Percentiles rank a stretch among this genome's conserved stretches.
These are phyloP conservation scores for Xylaria sp. DNA, from an alignment of 2,329 filamentous ascomycete genomes.

Conservation along the genomic window DNA sequence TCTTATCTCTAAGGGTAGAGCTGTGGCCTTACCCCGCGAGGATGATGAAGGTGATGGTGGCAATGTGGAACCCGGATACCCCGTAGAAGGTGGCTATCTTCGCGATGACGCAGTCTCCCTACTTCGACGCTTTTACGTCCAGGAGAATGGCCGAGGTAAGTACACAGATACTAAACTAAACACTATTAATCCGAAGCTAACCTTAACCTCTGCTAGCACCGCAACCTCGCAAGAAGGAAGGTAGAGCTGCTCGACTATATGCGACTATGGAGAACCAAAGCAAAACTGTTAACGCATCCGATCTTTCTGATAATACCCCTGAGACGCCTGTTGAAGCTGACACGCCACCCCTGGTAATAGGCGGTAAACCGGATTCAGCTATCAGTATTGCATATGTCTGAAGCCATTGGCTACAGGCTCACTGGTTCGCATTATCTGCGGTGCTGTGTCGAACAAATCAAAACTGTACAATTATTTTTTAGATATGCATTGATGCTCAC, in stretches of 20 bases:
- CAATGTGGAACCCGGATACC: constrained; percentile 80
- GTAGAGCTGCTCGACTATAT: constrained; percentile 49
- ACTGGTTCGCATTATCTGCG: neutral
- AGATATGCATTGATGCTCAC: constrained; percentile 36
- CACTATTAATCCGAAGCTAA: constrained; percentile 32
- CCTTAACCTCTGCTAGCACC: constrained; percentile 42
- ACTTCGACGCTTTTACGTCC: constrained; percentile 93
- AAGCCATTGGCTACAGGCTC: neutral
- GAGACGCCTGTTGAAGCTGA: constrained; percentile 43
- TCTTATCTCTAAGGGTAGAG: constrained; percentile 53
- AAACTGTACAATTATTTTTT: constrained; percentile 36
- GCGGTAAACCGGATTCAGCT: constrained; percentile 23
- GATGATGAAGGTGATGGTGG: constrained; percentile 64
- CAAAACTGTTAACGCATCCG: constrained; percentile 42
- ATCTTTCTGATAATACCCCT: constrained; percentile 44
- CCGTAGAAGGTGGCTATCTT: constrained; percentile 86
- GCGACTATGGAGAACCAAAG: constrained; percentile 46
- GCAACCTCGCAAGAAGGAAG: constrained; percentile 52
- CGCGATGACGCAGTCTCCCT: constrained; percentile 93
- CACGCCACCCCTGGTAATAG: constrained; percentile 31
- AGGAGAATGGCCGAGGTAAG: constrained; percentile 92
- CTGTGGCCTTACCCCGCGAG: constrained; percentile 52
- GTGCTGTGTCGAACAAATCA: constrained; percentile 4
- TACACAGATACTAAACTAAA: constrained; percentile 21
- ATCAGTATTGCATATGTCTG: constrained; percentile 29